Base-by-base conservation (phyloP, 2,329 filamentous ascomycete species). In the Ophioceras dolichostomum region DNA sequence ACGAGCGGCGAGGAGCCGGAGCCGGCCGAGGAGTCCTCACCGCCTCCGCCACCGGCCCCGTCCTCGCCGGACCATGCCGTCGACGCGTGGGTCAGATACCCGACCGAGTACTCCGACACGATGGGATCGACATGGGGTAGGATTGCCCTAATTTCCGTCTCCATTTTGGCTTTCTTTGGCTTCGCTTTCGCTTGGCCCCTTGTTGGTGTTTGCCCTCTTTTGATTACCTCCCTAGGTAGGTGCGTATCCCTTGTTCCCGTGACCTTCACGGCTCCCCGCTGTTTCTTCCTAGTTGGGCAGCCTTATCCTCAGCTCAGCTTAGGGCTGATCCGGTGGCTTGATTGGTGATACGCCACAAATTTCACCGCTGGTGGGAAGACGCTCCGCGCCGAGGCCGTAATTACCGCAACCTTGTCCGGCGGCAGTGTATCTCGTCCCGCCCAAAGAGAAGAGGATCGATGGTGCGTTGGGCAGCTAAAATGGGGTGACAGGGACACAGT, bases 71-170 rank as follows among this genome's bases (percentile, higher is more conserved):
- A 69, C 68, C 83, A 94, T 36, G 83, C 70, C 46, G 80, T 88
- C 34, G 88, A 91, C 34, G 91, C 91, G 68, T 98, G 89, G 52
- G 79, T 87, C 49, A 98, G 70, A 57, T 96, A 98, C 40, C 91
- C 91, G 46, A 86, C 84, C 31, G 87, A 91, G 61, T 94, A 95
- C 62, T 94, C 84, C 34, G 86, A 88, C 47, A 95, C 68, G 44
- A 94, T 72, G 41, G 82, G 84, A 61, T 95, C 88, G 49, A 95
- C 84, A 54, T 83, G 81, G 43, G 87, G 87, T 48, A 94, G 75
- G 48, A 86, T 76, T 43, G 80, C 68, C 64, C 81, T 82, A 56
- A 94, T 86, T 64, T 94, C 84, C 52, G 83, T 70, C 60, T 94
- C 87, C 87, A 94, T 94, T 26, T 8, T 7, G 22, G 22, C 12